Evolutionary conservation across 768 basidiomycete genomes (phyloP).

Genomic region (Cubamyces lactineus): DNA sequence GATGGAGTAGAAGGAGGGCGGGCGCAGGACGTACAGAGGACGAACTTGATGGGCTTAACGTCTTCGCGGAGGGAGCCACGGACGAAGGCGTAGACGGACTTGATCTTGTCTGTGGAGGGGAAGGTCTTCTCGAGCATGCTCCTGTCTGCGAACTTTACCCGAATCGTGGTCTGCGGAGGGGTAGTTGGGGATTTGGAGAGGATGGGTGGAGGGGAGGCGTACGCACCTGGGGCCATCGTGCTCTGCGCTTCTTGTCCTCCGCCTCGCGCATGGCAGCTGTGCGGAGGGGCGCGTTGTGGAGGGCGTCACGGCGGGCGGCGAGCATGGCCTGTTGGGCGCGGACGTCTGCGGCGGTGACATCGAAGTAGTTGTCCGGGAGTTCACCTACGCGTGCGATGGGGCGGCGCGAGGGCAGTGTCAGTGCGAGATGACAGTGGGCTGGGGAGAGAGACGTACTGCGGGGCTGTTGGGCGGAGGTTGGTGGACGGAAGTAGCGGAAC

Average conservation of each 20-base stretch:
- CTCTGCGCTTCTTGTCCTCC: slow-evolving; percentile 57
- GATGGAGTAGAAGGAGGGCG: background rate
- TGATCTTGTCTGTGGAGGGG: slow-evolving; percentile 78
- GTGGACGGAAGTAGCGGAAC: slow-evolving; percentile 30
- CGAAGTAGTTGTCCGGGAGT: slow-evolving; percentile 76
- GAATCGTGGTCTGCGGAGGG: slow-evolving; percentile 68
- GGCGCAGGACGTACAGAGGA: slow-evolving; percentile 73
- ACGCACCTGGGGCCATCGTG: slow-evolving; percentile 75
- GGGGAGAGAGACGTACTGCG: slow-evolving; percentile 21
- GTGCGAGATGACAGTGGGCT: too few species aligned
- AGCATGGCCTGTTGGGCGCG: slow-evolving; percentile 67
- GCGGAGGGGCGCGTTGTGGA: slow-evolving; percentile 73
- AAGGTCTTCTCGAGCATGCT: slow-evolving; percentile 81
- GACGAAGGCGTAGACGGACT: slow-evolving; percentile 84
- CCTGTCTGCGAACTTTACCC: slow-evolving; percentile 79
- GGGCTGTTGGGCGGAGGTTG: slow-evolving; percentile 20
- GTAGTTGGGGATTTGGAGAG: background rate
- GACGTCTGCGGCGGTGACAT: slow-evolving; percentile 70
- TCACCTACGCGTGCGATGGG: slow-evolving; percentile 40
- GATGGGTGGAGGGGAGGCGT: too few species aligned
- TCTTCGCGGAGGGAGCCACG: slow-evolving; percentile 71
- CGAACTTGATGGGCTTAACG: slow-evolving; percentile 77
- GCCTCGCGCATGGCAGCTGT: slow-evolving; percentile 66
- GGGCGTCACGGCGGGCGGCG: slow-evolving; percentile 58
- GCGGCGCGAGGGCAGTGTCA: too few species aligned